A percentile compares a stretch with the other conserved stretches of the same genome.
Evolutionary conservation across 2,329 filamentous ascomycete genomes (phyloP).

Genomic region (Metarhizium album): DNA sequence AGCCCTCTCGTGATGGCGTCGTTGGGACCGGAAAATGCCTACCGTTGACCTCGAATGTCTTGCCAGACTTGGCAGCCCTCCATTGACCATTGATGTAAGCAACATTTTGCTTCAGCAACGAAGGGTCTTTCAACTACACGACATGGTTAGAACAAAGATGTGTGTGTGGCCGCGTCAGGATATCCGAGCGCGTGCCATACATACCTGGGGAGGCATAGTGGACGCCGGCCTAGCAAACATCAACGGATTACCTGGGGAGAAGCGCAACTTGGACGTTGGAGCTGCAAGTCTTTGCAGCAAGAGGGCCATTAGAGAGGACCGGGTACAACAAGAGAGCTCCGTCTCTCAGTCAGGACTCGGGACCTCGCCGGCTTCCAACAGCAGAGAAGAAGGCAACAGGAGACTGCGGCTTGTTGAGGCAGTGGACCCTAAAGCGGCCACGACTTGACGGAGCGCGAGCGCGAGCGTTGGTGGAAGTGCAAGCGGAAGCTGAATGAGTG

Average conservation of each 20-base stretch:
- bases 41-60: slow-evolving; percentile 84
- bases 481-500: background rate
- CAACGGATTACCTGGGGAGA: slow-evolving; percentile 18
- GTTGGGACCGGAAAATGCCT: slow-evolving; percentile 11
- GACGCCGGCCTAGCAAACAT: slow-evolving; percentile 29
- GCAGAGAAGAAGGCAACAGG: background rate
- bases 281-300: slow-evolving; percentile 21
- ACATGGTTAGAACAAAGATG: background rate
- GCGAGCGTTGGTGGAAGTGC: background rate
- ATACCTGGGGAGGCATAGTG: slow-evolving; percentile 36
- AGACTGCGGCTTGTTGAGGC: background rate
- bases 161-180: too few species aligned
- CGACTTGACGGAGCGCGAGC: too few species aligned
- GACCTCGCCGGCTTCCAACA: slow-evolving; percentile 1
- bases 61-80: slow-evolving; percentile 72
- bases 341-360: background rate
- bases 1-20: background rate
- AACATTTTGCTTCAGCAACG: slow-evolving; percentile 71
- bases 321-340: background rate
- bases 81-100: slow-evolving; percentile 90
- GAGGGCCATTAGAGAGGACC: slow-evolving; percentile 17
- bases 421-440: background rate
- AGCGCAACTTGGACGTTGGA: slow-evolving; percentile 17
- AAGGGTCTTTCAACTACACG: slow-evolving; percentile 60
- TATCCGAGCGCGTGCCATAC: too few species aligned